Evolutionary conservation across 257 asterid genomes (phyloP).

Genomic region (Paulownia fortunei): DNA sequence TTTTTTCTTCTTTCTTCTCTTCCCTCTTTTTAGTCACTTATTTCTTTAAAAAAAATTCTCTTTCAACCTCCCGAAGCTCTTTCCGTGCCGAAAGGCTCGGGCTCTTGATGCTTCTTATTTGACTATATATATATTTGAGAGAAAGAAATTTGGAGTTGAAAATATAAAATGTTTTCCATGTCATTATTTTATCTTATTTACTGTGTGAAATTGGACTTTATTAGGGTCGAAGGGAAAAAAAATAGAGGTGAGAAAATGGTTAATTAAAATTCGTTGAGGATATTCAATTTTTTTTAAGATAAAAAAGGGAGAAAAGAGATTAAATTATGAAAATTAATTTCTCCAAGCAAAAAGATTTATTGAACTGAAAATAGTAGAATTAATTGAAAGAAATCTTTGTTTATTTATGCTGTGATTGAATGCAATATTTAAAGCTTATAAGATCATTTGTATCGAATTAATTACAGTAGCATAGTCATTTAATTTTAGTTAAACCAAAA

Average conservation of each 20-base stretch:
- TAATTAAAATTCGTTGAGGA: neutral
- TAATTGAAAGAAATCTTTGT: too few relatives aligned
- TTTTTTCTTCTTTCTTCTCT: slow-evolving; percentile 9
- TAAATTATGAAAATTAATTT: too few relatives aligned
- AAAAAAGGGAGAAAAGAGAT: too few relatives aligned
- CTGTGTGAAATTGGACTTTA: neutral
- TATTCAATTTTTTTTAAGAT: too few relatives aligned
- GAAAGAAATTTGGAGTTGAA: neutral
- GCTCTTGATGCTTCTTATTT: slow-evolving; percentile 33
- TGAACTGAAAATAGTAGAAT: too few relatives aligned
- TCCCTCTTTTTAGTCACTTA: slow-evolving; percentile 6
- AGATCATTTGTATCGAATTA: neutral
- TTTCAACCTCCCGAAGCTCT: slow-evolving; percentile 39
- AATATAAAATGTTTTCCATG: neutral
- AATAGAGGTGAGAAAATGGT: neutral
- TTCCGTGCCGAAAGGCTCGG: slow-evolving; percentile 67
- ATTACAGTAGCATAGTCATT: too few relatives aligned
- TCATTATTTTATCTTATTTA: neutral
- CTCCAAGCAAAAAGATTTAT: too few relatives aligned
- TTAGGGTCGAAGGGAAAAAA: neutral
- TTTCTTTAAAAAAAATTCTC: neutral
- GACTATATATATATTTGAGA: neutral
- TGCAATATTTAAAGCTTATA: neutral
- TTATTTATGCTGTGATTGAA: neutral
- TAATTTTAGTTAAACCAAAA: too few relatives aligned